Percentiles rank a stretch among this genome's conserved stretches.
These are phyloP conservation scores for Lentithecium fluviatile DNA, from an alignment of 495 filamentous ascomycete species.

Conservation along the genomic window DNA sequence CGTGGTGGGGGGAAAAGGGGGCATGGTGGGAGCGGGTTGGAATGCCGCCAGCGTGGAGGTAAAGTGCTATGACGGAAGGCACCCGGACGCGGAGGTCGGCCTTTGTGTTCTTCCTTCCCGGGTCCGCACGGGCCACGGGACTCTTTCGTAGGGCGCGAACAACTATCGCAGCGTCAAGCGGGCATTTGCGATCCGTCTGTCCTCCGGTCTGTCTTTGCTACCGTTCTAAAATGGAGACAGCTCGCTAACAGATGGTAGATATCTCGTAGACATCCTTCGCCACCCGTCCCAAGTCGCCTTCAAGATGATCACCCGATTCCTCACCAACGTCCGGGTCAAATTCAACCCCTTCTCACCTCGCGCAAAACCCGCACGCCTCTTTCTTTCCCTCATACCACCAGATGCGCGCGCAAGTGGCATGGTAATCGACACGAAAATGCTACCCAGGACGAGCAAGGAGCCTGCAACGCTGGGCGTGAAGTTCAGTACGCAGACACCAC, in stretches of 20 bases:
- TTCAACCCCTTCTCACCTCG: constrained; percentile 88
- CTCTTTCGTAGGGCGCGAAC: not conserved
- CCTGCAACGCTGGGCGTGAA: constrained; percentile 68
- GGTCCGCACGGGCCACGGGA: constrained; percentile 11
- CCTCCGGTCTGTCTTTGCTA: not conserved
- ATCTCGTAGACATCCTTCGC: not conserved
- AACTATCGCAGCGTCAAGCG: not conserved
- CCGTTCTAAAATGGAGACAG: not conserved
- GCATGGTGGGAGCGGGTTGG: constrained; percentile 19
- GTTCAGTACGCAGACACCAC: constrained; percentile 69
- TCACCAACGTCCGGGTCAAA: constrained; percentile 75
- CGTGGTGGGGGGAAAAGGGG: constrained; percentile 52
- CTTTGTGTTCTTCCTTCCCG: not conserved
- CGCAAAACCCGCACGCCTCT: constrained; percentile 76
- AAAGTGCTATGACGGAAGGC: constrained; percentile 22
- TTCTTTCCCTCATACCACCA: constrained; percentile 83
- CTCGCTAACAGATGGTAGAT: constrained; percentile 1
- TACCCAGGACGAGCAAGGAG: constrained; percentile 61
- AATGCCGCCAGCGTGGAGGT: constrained; percentile 17
- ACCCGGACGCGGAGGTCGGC: not conserved
- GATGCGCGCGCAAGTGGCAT: constrained; percentile 66
- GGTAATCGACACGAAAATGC: constrained; percentile 75
- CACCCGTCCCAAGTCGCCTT: not conserved
- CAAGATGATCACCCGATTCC: constrained; percentile 83
- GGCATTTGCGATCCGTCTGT: not conserved